These are phyloP conservation scores for Globisporangium paroecandrum DNA, from an alignment of 352 stramenopile genomes.

Conservation along the genomic window DNA sequence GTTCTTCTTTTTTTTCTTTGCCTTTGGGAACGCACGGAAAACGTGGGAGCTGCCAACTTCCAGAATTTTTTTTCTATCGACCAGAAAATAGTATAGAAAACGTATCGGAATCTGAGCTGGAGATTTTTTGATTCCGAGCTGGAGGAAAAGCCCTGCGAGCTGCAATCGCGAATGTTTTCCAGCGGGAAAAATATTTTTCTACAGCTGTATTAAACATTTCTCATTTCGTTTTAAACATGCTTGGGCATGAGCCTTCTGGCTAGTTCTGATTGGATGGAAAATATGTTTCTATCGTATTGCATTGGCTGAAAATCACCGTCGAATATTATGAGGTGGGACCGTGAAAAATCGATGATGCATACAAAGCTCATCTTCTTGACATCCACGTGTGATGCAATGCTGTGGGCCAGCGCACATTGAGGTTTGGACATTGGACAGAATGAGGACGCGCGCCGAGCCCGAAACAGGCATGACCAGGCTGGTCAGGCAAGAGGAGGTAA, in stretches of 20 bases:
- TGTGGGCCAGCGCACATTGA: conserved; percentile 6
- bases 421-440: neutral
- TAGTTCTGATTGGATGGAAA: conserved; percentile 1
- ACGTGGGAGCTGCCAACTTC: neutral
- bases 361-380: neutral
- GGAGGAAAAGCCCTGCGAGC: neutral
- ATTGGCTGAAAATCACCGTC: neutral
- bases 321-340: neutral
- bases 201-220: neutral
- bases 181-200: neutral
- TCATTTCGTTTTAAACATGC: neutral
- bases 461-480: neutral
- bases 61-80: neutral
- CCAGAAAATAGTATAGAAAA: neutral
- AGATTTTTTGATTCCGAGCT: neutral
- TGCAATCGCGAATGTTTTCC: neutral
- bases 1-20: conserved; percentile 4
- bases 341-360: neutral
- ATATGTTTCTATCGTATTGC: neutral
- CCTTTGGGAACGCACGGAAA: neutral
- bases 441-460: neutral
- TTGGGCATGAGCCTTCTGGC: no score
- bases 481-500: neutral
- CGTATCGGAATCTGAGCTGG: neutral
- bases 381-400: conserved; percentile 9